These are phyloP conservation scores for Tulasnella sp. DNA, from an alignment of 768 basidiomycete species.

Conservation along the genomic window DNA sequence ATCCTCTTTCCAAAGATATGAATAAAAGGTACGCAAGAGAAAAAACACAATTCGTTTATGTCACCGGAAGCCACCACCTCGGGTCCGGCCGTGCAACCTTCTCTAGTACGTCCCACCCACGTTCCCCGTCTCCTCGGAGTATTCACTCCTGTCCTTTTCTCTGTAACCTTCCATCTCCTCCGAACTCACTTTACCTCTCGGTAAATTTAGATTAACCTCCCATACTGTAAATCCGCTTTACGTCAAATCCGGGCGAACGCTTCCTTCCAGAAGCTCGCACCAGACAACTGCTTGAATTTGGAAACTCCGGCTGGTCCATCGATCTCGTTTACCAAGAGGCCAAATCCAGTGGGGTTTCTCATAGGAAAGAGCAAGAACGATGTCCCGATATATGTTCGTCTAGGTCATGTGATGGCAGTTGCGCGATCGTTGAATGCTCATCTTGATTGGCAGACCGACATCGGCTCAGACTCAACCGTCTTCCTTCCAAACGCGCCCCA, in stretches of 20 bases:
- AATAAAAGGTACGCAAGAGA: constrained; percentile 51
- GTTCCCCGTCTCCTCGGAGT: background rate
- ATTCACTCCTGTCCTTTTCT: constrained; percentile 12
- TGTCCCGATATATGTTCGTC: too few relatives aligned
- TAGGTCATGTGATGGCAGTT: too few relatives aligned
- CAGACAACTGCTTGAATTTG: constrained; percentile 52
- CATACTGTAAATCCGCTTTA: constrained; percentile 44
- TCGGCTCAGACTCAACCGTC: too few relatives aligned
- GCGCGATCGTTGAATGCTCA: too few relatives aligned
- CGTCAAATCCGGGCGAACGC: constrained; percentile 49
- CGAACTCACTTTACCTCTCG: background rate
- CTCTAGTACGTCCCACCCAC: background rate
- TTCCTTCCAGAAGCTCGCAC: constrained; percentile 69
- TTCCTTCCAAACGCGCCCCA: too few relatives aligned
- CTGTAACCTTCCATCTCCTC: constrained; percentile 28
- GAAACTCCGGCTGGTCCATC: constrained; percentile 43
- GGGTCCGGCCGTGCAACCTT: constrained; percentile 49
- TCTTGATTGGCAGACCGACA: too few relatives aligned
- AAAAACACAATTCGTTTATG: constrained; percentile 57
- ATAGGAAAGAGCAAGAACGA: background rate
- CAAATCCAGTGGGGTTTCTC: background rate
- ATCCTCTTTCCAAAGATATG: constrained; percentile 55
- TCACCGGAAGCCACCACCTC: constrained; percentile 90
- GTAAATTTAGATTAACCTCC: constrained; percentile 45
- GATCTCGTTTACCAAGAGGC: constrained; percentile 37